A percentile compares a stretch with the other conserved stretches of the same genome.
Evolutionary conservation across 129 eudicot species (phyloP).

Genomic region (Centaurea solstitialis): DNA sequence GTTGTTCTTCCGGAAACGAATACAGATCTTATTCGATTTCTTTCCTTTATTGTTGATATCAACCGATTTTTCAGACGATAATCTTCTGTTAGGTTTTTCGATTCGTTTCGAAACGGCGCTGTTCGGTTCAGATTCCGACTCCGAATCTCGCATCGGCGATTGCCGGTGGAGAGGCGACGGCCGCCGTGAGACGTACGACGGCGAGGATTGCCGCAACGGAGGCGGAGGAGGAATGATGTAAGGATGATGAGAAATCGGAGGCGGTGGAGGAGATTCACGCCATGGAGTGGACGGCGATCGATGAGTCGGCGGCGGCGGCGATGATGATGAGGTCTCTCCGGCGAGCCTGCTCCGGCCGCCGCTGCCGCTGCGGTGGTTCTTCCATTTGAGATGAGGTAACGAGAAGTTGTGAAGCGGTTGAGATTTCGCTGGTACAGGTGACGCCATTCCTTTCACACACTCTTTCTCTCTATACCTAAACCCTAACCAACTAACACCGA

Average conservation of each 20-base stretch:
- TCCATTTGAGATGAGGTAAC: conserved; percentile 70
- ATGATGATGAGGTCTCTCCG: conserved; percentile 29
- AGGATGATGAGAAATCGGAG: conserved; percentile 26
- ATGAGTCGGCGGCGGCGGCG: conserved; percentile 30
- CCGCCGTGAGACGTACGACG: conserved; percentile 29
- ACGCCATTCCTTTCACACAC: conserved; percentile 40
- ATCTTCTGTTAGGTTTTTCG: conserved; percentile 14
- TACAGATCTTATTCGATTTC: conserved; percentile 43
- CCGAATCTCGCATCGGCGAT: conserved; percentile 46
- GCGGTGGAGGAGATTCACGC: conserved; percentile 29
- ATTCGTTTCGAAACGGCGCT: conserved; percentile 12
- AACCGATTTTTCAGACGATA: conserved; percentile 7
- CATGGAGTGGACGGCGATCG: conserved; percentile 31
- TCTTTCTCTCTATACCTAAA: conserved; percentile 1
- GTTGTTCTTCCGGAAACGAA: conserved; percentile 31
- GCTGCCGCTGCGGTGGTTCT: conserved; percentile 43
- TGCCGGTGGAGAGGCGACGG: conserved; percentile 34
- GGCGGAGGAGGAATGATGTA: conserved; percentile 20
- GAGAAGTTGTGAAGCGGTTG: conserved; percentile 75
- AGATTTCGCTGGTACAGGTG: conserved; percentile 64
- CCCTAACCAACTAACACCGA: conserved; percentile 22
- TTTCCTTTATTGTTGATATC: conserved; percentile 14
- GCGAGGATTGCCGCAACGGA: conserved; percentile 24
- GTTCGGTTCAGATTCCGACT: conserved; percentile 38
- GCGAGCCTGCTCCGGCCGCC: conserved; percentile 40